phyloP scores from a whole-genome alignment of 1,139 yeast genomes.

The Schwanniomyces etchellsii region DNA sequence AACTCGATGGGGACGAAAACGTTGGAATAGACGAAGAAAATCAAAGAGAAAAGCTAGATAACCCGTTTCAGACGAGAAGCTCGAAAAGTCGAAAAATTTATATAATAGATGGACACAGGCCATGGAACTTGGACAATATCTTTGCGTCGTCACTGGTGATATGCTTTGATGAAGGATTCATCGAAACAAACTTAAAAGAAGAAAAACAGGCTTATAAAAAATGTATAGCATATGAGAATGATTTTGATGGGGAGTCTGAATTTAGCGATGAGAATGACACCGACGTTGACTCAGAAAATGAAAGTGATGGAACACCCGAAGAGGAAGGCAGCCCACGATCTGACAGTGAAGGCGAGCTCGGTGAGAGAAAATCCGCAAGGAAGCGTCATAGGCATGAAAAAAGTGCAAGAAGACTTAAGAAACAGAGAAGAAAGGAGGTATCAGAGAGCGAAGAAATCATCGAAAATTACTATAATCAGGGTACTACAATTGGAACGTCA shows the following conservation, averaged over 20 bases:
- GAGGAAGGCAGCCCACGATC: conserved; percentile 14
- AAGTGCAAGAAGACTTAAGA: conserved; percentile 21
- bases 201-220: conserved; percentile 54
- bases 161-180: conserved; percentile 84
- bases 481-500: conserved; percentile 73
- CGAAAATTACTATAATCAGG: conserved; percentile 74
- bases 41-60: conserved; percentile 1
- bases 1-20: conserved; percentile 45
- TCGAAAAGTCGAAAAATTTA: conserved; percentile 41
- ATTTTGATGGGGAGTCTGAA: conserved; percentile 2
- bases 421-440: conserved; percentile 21
- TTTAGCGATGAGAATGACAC: conserved; percentile 21
- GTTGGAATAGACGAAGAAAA: conserved; percentile 5
- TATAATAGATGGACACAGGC: conserved; percentile 87
- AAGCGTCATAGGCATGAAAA: conserved; percentile 28
- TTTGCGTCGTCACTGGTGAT: conserved; percentile 78
- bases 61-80: neutral
- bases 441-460: conserved; percentile 55
- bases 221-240: conserved; percentile 28
- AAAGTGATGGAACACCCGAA: conserved; percentile 18
- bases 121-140: conserved; percentile 92
- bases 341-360: conserved; percentile 14
- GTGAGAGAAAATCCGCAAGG: conserved; percentile 18
- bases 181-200: conserved; percentile 48
- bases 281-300: conserved; percentile 19